A percentile compares a stretch with the other conserved stretches of the same genome.
Conservation (phyloP, 805 yeast genomes). For the Danielia oregonensis region DNA sequence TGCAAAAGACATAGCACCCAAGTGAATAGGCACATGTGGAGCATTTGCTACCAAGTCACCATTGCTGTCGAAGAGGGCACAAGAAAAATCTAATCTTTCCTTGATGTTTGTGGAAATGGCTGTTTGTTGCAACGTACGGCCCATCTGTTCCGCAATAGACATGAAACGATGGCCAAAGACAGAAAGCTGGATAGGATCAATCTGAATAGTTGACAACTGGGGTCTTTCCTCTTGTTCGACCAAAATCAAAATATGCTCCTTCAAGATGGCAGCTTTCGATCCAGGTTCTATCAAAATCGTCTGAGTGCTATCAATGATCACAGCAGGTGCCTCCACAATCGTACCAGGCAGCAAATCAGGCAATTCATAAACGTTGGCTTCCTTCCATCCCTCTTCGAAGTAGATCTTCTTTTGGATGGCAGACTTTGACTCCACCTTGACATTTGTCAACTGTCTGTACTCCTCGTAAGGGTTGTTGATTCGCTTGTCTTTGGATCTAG, state of each 20-base stretch:
- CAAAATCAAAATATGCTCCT: conserved; percentile 14
- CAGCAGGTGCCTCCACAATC: conserved; percentile 13
- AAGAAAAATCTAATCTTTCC: conserved; percentile 43
- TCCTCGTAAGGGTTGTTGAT: conserved; percentile 18
- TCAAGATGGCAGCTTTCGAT: conserved; percentile 12
- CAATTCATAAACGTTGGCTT: conserved; percentile 13
- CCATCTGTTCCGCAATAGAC: conserved; percentile 38
- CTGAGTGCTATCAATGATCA: conserved; percentile 23
- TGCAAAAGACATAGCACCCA: conserved; percentile 47
- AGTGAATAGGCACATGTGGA: conserved; percentile 44
- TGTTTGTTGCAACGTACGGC: conserved; percentile 42
- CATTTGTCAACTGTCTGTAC: conserved; percentile 20
- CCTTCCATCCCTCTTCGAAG: conserved; percentile 6
- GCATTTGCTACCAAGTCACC: conserved; percentile 47
- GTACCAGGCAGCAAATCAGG: conserved; percentile 11
- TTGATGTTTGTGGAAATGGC: conserved; percentile 44
- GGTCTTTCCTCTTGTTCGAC: neutral
- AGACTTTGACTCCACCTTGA: neutral
- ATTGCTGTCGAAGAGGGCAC: conserved; percentile 40
- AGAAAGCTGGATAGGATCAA: conserved; percentile 18
- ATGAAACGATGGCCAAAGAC: conserved; percentile 20
- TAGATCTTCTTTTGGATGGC: conserved; percentile 7
- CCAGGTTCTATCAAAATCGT: conserved; percentile 21
- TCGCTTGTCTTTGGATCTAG: conserved; percentile 12
- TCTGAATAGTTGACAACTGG: neutral